Base-by-base conservation (phyloP, 306 rosid genomes). In the Sicyos baderoa region DNA sequence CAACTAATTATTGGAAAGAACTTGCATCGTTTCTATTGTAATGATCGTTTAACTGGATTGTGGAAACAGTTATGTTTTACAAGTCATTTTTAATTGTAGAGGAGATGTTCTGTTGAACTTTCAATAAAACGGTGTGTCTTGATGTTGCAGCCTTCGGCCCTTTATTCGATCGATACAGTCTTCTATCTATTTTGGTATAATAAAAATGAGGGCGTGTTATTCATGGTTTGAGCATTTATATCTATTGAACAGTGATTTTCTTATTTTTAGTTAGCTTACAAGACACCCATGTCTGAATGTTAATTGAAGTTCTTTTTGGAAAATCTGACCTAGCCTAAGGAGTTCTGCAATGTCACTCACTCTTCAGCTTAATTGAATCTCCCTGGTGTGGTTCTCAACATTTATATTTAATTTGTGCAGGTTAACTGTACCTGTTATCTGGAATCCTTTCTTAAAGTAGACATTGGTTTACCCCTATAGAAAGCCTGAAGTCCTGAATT, bases 401-500 rank as follows among this genome's bases (percentile, higher is more conserved):
- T 40, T 61, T 44, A 64, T 64, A 19, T 64, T 19, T 44, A 2
- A 21, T 64, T 44, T 19, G 2, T 64, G 72, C 52, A 70, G 74
- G 74, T 70, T 15, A n/a, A 21, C 54, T 58, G 25, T 21, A 22
- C 54, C 10, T 21, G 27, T 47, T 23, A 32, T 19, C 53, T 47
- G 81, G 32, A 54, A 51, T 54, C 56, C 19, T 44, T 68, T 61
- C 53, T 63, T 44, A 14, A 18, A 15, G 10, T 71, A 53, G 44
- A 58, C 35, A 67, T 51, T 51, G 54, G 27, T 25, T 63, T 63
- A 2, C 32, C 35, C 27, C 53, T 64, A 19, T 19, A 54, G 71
- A 74, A 56, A 47, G 29, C 27, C 49, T 68, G 8, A 63, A 54
- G 54, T 54, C 55, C 40, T 54, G 19, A 22, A 50, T 22, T 25